Conservation (phyloP, 2,329 filamentous ascomycete genomes). For the Fusarium papillatum region DNA sequence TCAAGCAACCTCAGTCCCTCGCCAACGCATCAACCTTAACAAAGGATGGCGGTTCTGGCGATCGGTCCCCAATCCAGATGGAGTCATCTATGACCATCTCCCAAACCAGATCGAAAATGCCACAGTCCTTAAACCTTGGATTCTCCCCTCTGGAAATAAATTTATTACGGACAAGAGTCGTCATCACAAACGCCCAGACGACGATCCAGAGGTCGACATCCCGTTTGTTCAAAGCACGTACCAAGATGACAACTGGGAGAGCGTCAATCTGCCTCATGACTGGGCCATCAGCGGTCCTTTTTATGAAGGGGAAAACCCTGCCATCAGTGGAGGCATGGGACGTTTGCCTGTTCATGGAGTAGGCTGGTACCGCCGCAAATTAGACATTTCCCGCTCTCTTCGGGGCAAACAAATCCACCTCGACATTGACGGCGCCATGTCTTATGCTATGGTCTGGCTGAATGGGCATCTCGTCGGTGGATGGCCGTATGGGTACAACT, state of each 20-base stretch:
- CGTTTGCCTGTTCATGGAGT: slow-evolving; percentile 65
- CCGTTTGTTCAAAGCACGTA: slow-evolving; percentile 50
- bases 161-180: slow-evolving; percentile 50
- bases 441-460: slow-evolving; percentile 65
- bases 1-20: background rate
- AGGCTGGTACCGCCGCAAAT: slow-evolving; percentile 63
- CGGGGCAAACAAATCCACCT: slow-evolving; percentile 56
- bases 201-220: slow-evolving; percentile 49
- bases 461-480: slow-evolving; percentile 64
- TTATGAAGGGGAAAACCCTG: slow-evolving; percentile 47
- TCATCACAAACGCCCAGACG: slow-evolving; percentile 48
- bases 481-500: slow-evolving; percentile 66
- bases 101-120: slow-evolving; percentile 34
- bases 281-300: slow-evolving; percentile 64
- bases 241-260: slow-evolving; percentile 57
- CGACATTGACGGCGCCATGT: slow-evolving; percentile 66
- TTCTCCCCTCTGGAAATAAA: slow-evolving; percentile 56
- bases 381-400: slow-evolving; percentile 50
- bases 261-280: slow-evolving; percentile 60
- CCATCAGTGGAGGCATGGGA: slow-evolving; percentile 55
- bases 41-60: slow-evolving; percentile 4
- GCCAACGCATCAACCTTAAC: background rate
- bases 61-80: slow-evolving; percentile 44
- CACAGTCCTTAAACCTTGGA: slow-evolving; percentile 54
- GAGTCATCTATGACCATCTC: slow-evolving; percentile 44